phyloP scores from a whole-genome alignment of 306 rosid species.

The Cajanus cajan region DNA sequence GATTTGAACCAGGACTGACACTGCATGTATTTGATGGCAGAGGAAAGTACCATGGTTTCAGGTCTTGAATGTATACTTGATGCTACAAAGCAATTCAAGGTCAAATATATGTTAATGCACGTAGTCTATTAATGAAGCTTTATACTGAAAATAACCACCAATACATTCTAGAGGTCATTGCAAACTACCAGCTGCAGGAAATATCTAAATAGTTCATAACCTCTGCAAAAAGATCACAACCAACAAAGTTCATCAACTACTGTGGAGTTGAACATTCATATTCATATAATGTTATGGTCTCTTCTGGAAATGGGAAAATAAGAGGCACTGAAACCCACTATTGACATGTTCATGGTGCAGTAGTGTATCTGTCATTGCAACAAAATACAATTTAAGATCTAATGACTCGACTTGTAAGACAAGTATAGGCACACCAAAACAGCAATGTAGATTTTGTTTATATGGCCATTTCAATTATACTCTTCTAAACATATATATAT shows the following conservation, averaged over 20 bases:
- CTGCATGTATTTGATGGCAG: conserved; percentile 68
- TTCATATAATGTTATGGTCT: background rate
- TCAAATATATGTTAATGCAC: conserved; percentile 20
- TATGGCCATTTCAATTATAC: background rate
- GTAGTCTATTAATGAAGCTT: background rate
- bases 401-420: background rate
- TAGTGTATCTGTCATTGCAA: background rate
- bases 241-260: conserved; percentile 1
- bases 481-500: background rate
- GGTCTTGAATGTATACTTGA: conserved; percentile 50
- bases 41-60: conserved; percentile 90
- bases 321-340: background rate
- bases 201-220: conserved; percentile 2
- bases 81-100: conserved; percentile 50
- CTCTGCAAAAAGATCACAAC: background rate
- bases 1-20: conserved; percentile 82
- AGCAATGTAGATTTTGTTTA: background rate
- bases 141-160: background rate
- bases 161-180: conserved; percentile 18
- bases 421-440: background rate
- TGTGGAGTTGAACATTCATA: background rate
- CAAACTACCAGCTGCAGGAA: conserved; percentile 11
- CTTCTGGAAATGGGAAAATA: background rate
- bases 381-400: background rate
- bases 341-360: background rate